These are phyloP conservation scores for Cichorium intybus DNA, from an alignment of 140 eudicot species.

Conservation along the genomic window DNA sequence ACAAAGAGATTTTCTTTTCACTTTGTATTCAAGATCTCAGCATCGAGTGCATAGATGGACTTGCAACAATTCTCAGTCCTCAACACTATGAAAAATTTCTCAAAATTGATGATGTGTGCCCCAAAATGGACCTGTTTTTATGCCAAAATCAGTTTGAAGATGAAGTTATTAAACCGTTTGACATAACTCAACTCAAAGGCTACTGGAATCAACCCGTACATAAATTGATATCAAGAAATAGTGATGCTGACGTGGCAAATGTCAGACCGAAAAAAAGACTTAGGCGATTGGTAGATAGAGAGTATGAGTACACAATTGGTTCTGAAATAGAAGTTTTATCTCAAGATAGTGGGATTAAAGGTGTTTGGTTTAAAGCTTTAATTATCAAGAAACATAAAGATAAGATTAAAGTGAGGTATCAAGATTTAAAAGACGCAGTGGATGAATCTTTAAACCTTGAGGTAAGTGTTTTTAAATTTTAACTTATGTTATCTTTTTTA, in stretches of 20 bases:
- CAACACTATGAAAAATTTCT: conserved; percentile 49
- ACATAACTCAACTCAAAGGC: conserved; percentile 74
- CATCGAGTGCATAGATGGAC: conserved; percentile 87
- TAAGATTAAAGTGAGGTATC: conserved; percentile 68
- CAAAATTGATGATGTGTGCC: conserved; percentile 21
- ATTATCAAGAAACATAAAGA: conserved; percentile 65
- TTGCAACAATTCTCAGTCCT: conserved; percentile 74
- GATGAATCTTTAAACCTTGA: conserved; percentile 64
- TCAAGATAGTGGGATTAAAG: conserved; percentile 84
- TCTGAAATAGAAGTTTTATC: conserved; percentile 75
- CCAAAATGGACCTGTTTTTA: conserved; percentile 48
- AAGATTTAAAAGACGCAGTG: conserved; percentile 68
- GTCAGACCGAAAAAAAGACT: conserved; percentile 59
- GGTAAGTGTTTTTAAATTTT: conserved; percentile 41
- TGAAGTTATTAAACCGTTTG: conserved; percentile 63
- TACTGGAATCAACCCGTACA: conserved; percentile 68
- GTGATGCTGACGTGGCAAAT: conserved; percentile 23
- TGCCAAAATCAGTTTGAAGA: conserved; percentile 62
- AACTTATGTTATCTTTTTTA: background rate
- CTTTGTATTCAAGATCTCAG: conserved; percentile 92
- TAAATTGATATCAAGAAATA: conserved; percentile 13
- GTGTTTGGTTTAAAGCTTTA: conserved; percentile 66
- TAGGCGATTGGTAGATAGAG: conserved; percentile 32
- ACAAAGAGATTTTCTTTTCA: conserved; percentile 85
- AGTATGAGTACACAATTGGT: conserved; percentile 34